Base-by-base conservation (phyloP, 805 yeast species). In the Metschnikowia cerradonensis region DNA sequence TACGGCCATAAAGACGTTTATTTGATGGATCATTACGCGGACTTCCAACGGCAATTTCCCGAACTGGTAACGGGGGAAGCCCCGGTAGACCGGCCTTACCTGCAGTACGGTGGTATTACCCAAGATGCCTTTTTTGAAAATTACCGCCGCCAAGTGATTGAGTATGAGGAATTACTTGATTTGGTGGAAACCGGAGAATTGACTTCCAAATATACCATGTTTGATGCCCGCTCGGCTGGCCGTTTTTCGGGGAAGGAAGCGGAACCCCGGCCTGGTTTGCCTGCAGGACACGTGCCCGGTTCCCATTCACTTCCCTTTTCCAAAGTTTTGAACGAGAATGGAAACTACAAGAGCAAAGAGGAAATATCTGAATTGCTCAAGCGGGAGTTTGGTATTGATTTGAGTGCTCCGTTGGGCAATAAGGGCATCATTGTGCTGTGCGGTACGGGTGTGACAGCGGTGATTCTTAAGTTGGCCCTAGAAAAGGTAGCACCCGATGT, bases 361-460 rank as follows among this genome's bases (percentile, higher is more conserved):
- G 81, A 78, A 41, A 62, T 92, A 36, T 52, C 64, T 6, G 61
- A 68, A 14, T 65, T 82, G 10, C 78, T 90, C 56, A 62, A 62
- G 47, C 39, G 51, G 3, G 72, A 68, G 10, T 68, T 65, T 41
- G 66, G 60, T 6, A 38, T 73, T 7, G 70, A 68, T 39, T 65
- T 77, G 38, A 45, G 62, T 17, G 52, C 59, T 52, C 47, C 67
- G 50, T 51, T 59, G 10, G 67, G 73, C 15, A 84, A 86, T 60
- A 50, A 46, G 41, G 91, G 89, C 11, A 82, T 88, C 17, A 82
- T 94, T 45, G 87, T 86, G 37, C 82, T 88, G 88, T 94, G 99
- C 65, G 99, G 98, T 30, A 86, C 97, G 0, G 99, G 98, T 42
- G 97, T 94, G 45, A 85, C 97, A 10, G 98, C 97, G 0, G 89